These are phyloP conservation scores for Zymoseptoria crescenta DNA, from an alignment of 2,329 filamentous ascomycete species.

Conservation along the genomic window DNA sequence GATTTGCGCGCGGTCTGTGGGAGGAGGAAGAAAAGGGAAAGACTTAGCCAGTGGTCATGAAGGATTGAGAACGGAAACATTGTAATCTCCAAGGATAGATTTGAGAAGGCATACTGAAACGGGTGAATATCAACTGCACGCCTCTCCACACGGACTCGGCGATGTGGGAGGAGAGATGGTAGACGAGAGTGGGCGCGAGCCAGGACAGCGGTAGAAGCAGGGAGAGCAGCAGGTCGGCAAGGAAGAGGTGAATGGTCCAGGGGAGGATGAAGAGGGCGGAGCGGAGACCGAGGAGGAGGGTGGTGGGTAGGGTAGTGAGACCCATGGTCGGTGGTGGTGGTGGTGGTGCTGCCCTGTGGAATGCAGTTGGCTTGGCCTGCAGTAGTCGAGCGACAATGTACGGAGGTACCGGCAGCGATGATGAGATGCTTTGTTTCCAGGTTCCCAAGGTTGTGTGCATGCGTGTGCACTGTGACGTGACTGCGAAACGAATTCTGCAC, in stretches of 20 bases:
- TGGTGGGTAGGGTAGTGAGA: background rate
- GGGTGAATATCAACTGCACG: slow-evolving; percentile 51
- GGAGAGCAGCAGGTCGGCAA: slow-evolving; percentile 43
- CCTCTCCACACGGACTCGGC: slow-evolving; percentile 50
- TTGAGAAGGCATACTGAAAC: slow-evolving; percentile 27
- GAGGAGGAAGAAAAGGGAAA: background rate
- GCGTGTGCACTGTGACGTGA: background rate
- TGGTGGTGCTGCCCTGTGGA: background rate
- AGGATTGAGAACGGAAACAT: background rate
- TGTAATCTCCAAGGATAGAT: background rate
- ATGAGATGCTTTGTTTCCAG: background rate
- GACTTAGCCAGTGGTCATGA: background rate
- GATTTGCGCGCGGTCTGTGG: slow-evolving; percentile 44
- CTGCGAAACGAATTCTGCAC: too few relatives aligned
- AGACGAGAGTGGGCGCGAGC: slow-evolving; percentile 41
- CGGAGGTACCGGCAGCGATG: background rate
- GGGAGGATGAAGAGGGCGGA: slow-evolving; percentile 31
- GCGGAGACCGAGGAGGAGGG: slow-evolving; percentile 35
- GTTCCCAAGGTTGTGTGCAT: background rate
- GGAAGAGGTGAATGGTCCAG: slow-evolving; percentile 47
- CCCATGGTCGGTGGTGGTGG: background rate
- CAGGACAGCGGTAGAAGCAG: slow-evolving; percentile 27
- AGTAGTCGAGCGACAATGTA: background rate
- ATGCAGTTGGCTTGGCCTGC: background rate
- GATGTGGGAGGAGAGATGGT: slow-evolving; percentile 48